A percentile compares a stretch with the other conserved stretches of the same genome.
Conservation (phyloP, 805 yeast genomes). For the Candida sithepensis region DNA sequence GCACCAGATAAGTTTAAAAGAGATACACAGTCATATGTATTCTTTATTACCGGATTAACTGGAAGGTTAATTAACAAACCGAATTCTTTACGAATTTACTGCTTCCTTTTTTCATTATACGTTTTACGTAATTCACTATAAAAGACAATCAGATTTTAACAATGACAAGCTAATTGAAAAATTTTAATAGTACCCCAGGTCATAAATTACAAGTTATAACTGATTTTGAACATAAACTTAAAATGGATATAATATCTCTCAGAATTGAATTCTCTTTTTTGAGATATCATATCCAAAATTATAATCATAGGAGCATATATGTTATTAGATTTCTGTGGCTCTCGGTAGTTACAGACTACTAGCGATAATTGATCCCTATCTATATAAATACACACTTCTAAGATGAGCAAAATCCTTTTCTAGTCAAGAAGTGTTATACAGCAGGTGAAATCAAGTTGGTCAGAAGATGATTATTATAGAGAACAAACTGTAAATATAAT, state of each 20-base stretch:
- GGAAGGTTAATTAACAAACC: too few species aligned
- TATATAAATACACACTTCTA: background rate
- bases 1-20: too few species aligned
- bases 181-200: background rate
- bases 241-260: too few species aligned
- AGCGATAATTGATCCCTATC: background rate
- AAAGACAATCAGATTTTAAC: background rate
- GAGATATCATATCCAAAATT: background rate
- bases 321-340: background rate
- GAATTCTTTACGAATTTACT: too few species aligned
- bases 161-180: background rate
- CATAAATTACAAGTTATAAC: background rate
- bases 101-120: too few species aligned
- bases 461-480: too few species aligned
- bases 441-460: too few species aligned
- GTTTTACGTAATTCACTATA: too few species aligned
- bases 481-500: too few species aligned
- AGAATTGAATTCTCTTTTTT: background rate
- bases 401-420: background rate
- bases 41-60: too few species aligned
- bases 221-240: background rate
- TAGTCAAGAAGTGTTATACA: too few species aligned
- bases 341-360: background rate
- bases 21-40: too few species aligned
- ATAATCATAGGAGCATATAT: background rate